Percentiles rank a stretch among this genome's conserved stretches.
These are phyloP conservation scores for Penicillium verhagenii DNA, from an alignment of 495 filamentous ascomycete species.

Conservation along the genomic window DNA sequence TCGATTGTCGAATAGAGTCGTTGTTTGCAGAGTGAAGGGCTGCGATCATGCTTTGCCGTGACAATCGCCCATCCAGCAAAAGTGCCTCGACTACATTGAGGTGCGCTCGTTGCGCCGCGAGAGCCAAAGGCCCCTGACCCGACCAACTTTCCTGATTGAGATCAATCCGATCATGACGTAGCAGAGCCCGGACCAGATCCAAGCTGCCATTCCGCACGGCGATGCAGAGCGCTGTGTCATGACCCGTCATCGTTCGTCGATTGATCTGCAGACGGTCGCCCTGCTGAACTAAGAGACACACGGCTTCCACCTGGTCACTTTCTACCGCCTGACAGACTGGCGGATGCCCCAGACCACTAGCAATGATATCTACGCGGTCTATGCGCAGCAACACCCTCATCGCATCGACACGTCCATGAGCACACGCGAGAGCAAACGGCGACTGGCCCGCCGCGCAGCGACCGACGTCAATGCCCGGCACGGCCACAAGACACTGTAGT, in stretches of 20 bases:
- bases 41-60: background rate
- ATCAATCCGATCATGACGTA: conserved; percentile 7
- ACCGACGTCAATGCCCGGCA: conserved; percentile 6
- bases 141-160: conserved; percentile 4
- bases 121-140: background rate
- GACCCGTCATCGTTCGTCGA: conserved; percentile 3
- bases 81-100: background rate
- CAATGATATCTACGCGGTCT: conserved; percentile 11
- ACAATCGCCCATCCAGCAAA: background rate
- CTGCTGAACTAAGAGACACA: no score
- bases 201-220: conserved; percentile 7
- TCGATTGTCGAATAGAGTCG: background rate
- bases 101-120: background rate
- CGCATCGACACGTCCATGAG: background rate
- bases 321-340: no score
- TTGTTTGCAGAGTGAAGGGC: background rate
- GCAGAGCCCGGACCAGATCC: conserved; percentile 9
- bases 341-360: background rate
- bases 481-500: conserved; percentile 8
- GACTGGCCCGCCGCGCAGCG: conserved; percentile 7
- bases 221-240: conserved; percentile 14
- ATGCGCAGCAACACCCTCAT: conserved; percentile 4
- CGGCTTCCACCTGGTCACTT: no score
- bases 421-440: conserved; percentile 5
- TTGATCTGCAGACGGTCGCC: conserved; percentile 1